Evolutionary conservation across 2,329 filamentous ascomycete species (phyloP).

Genomic region (Aspergillus tanneri): DNA sequence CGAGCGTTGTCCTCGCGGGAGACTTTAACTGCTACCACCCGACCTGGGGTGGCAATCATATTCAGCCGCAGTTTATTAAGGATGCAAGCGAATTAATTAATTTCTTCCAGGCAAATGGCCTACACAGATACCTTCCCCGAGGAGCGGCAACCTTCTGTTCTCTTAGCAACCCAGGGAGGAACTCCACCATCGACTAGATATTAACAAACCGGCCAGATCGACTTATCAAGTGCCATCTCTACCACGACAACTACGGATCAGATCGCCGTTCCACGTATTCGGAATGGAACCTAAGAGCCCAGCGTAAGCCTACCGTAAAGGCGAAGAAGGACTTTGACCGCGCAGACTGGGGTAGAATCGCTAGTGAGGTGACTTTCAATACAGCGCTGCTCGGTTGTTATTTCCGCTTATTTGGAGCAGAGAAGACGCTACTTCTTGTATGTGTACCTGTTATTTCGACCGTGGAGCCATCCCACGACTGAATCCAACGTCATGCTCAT

Average conservation of each 20-base stretch:
- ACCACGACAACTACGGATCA: conserved; percentile 27
- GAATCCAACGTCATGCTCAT: no score
- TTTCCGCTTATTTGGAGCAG: no score
- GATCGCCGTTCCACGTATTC: conserved; percentile 24
- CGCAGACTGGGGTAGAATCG: conserved; percentile 15
- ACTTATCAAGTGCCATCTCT: conserved; percentile 25
- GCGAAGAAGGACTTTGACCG: background rate
- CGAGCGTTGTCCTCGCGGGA: background rate
- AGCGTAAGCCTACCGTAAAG: conserved; percentile 13
- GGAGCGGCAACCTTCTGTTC: conserved; percentile 11
- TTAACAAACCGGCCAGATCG: conserved; percentile 13
- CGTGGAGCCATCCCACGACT: no score
- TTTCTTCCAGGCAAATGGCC: conserved; percentile 14
- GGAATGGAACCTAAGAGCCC: conserved; percentile 17
- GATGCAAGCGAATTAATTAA: conserved; percentile 16
- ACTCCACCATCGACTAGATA: conserved; percentile 17
- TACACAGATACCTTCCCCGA: no score
- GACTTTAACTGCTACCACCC: conserved; percentile 20
- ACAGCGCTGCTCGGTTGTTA: no score
- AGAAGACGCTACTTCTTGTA: no score
- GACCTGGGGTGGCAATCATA: conserved; percentile 3
- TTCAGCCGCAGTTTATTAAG: background rate
- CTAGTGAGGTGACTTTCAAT: no score
- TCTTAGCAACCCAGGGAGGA: conserved; percentile 12
- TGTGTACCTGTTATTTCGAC: no score